Percentiles rank a stretch among this genome's conserved stretches.
phyloP scores from a whole-genome alignment of 257 asterid genomes.

The Solanum clarkiae region DNA sequence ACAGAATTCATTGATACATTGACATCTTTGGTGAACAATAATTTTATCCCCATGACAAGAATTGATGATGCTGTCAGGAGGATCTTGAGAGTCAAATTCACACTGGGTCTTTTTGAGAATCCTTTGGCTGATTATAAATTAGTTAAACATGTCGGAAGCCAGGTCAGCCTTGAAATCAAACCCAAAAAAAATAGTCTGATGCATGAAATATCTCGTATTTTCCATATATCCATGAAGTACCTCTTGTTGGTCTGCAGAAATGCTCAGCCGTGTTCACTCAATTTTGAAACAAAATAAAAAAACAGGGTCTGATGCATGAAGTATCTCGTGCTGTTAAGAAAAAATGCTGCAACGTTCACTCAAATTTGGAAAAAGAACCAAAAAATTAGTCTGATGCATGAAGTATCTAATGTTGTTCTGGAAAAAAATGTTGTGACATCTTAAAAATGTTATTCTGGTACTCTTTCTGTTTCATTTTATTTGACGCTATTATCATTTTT shows the following conservation, averaged over 20 bases:
- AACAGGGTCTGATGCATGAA: too few relatives aligned
- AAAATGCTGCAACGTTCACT: too few relatives aligned
- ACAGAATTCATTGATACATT: slow-evolving; percentile 19
- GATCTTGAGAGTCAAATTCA: slow-evolving; percentile 47
- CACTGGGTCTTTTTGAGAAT: slow-evolving; percentile 48
- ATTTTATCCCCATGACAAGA: slow-evolving; percentile 34
- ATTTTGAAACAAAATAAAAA: too few relatives aligned
- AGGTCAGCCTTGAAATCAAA: slow-evolving; percentile 6
- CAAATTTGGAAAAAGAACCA: too few relatives aligned
- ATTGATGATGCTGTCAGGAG: slow-evolving; percentile 58
- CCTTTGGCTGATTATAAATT: slow-evolving; percentile 37
- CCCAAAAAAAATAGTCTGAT: not conserved
- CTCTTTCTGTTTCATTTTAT: not conserved
- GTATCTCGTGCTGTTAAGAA: too few relatives aligned
- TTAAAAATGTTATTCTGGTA: not conserved
- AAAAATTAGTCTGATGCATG: too few relatives aligned
- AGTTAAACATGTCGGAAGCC: slow-evolving; percentile 31
- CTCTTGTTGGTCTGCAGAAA: too few relatives aligned
- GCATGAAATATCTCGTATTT: not conserved
- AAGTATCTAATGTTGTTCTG: too few relatives aligned
- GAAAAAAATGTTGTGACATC: too few relatives aligned
- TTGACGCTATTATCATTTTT: not conserved
- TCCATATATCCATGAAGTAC: not conserved
- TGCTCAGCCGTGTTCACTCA: not conserved
- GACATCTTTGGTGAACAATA: slow-evolving; percentile 22